Evolutionary conservation across 129 eudicot species (phyloP).

Genomic region (Arctium lappa): DNA sequence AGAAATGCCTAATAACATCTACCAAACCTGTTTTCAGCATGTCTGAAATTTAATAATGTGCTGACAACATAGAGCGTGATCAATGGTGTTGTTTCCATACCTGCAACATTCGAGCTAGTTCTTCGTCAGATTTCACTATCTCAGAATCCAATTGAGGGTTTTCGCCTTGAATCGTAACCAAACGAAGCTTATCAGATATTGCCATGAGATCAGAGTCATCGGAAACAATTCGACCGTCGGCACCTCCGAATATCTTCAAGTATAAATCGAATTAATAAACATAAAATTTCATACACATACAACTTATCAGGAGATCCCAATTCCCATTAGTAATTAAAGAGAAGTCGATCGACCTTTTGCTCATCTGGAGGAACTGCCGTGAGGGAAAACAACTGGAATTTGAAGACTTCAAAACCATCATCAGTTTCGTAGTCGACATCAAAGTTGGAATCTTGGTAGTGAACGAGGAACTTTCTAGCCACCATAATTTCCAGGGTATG

Average conservation of each 20-base stretch:
- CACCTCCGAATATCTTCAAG: conserved; percentile 54
- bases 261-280: neutral
- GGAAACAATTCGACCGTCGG: conserved; percentile 45
- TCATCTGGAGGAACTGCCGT: conserved; percentile 79
- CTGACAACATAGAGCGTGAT: neutral
- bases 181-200: conserved; percentile 54
- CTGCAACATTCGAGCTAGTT: conserved; percentile 85
- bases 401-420: conserved; percentile 80
- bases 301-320: neutral
- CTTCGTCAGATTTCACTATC: conserved; percentile 58
- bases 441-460: conserved; percentile 53
- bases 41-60: neutral
- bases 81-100: conserved; percentile 22
- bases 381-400: conserved; percentile 82
- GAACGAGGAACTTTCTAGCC: conserved; percentile 52
- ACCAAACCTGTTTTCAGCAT: neutral
- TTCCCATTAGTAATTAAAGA: neutral
- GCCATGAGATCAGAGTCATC: conserved; percentile 66
- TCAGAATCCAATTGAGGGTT: conserved; percentile 29
- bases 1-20: neutral
- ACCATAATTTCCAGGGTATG: conserved; percentile 41
- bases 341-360: conserved; percentile 53
- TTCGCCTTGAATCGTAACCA: conserved; percentile 51
- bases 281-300: neutral
- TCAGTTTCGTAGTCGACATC: conserved; percentile 81